Conservation (phyloP, 352 stramenopile genomes). For the Thraustochytrium sp. region DNA sequence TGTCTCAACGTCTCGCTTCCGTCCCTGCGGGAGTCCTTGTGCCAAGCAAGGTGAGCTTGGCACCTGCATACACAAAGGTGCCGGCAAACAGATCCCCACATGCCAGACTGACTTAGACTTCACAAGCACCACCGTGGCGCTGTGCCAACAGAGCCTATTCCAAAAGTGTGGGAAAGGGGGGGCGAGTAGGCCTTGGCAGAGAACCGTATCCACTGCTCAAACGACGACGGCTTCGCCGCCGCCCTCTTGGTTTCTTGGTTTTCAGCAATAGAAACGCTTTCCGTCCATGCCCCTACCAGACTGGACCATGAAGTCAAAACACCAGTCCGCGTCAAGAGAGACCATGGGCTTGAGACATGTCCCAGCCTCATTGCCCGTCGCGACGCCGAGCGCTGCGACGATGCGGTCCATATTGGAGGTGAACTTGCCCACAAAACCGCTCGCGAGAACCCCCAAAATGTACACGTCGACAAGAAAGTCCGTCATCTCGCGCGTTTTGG, state of each 20-base stretch:
- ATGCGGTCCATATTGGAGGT: slow-evolving; percentile 45
- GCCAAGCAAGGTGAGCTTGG: too few relatives aligned
- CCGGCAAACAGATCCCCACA: too few relatives aligned
- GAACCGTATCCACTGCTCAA: background rate
- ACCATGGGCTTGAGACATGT: slow-evolving; percentile 40
- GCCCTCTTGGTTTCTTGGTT: background rate
- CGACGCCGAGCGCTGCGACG: slow-evolving; percentile 9
- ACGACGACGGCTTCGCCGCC: too few relatives aligned
- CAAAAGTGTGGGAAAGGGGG: too few relatives aligned
- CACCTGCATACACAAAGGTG: too few relatives aligned
- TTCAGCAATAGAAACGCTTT: slow-evolving; percentile 29
- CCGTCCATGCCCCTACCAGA: background rate
- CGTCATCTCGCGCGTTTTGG: background rate
- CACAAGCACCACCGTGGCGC: too few relatives aligned
- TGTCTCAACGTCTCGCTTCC: too few relatives aligned
- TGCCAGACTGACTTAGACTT: too few relatives aligned
- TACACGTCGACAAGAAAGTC: slow-evolving; percentile 3
- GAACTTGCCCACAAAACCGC: slow-evolving; percentile 45
- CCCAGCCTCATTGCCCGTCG: background rate
- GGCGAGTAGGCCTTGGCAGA: background rate
- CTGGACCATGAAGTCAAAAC: slow-evolving; percentile 39
- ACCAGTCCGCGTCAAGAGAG: slow-evolving; percentile 42
- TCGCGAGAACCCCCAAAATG: background rate
- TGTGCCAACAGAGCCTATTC: too few relatives aligned
- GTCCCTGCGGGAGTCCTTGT: too few relatives aligned